A percentile compares a stretch with the other conserved stretches of the same genome.
These are phyloP conservation scores for Fusarium xyrophilum DNA, from an alignment of 2,329 filamentous ascomycete genomes.

Conservation along the genomic window DNA sequence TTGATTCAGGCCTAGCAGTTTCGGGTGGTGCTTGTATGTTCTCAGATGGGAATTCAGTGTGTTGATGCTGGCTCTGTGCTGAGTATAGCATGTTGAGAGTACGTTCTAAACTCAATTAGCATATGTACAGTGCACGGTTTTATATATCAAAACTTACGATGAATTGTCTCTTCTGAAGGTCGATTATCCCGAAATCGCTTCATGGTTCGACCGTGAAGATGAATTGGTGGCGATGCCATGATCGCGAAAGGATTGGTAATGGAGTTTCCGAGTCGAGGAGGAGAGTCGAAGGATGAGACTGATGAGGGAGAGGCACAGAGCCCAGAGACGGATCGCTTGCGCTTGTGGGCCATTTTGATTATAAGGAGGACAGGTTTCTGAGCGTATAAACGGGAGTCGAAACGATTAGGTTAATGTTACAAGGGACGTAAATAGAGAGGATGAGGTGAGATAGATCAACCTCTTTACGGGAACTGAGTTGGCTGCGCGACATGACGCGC, in stretches of 20 bases:
- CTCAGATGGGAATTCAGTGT: background rate
- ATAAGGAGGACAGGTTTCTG: rapidly evolving
- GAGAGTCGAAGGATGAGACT: conserved; percentile 52
- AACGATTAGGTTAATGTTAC: background rate
- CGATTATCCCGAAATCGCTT: conserved; percentile 67
- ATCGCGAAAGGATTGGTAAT: conserved; percentile 44
- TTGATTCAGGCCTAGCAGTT: conserved; percentile 10
- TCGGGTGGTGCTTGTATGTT: conserved; percentile 16
- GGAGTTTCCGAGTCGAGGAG: conserved; percentile 42
- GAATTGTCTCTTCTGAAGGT: conserved; percentile 62
- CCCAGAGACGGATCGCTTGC: conserved; percentile 68
- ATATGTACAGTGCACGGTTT: background rate
- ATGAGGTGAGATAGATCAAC: conserved; percentile 16
- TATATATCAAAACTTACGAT: conserved; percentile 54
- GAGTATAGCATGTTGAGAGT: conserved; percentile 66
- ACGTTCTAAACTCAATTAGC: conserved; percentile 52
- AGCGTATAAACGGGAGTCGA: background rate
- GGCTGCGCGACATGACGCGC: conserved; percentile 34
- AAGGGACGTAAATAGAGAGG: background rate
- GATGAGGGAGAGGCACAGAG: conserved; percentile 57
- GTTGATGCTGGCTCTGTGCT: conserved; percentile 53
- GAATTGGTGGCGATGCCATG: conserved; percentile 48
- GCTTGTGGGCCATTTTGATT: conserved; percentile 58
- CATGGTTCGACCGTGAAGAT: conserved; percentile 63
- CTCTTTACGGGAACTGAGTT: background rate